Conservation (phyloP, 768 basidiomycete species). For the Lactarius pseudohatsudake region DNA sequence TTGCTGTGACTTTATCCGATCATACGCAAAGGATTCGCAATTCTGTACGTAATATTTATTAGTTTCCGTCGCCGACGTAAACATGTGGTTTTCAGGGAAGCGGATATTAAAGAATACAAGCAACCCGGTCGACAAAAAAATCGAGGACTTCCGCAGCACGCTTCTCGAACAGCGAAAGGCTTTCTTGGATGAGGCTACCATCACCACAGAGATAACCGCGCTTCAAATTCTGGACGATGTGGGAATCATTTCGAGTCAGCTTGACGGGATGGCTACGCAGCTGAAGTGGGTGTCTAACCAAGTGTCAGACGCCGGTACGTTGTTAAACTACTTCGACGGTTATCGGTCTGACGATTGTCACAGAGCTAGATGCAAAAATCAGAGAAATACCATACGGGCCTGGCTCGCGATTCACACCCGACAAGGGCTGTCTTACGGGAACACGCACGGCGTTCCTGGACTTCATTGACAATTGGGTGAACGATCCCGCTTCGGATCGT, state of each 20-base stretch:
- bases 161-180: too few relatives aligned
- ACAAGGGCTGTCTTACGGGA: neutral
- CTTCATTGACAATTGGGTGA: neutral
- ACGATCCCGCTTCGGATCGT: neutral
- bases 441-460: neutral
- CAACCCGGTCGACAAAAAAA: too few relatives aligned
- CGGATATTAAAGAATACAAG: too few relatives aligned
- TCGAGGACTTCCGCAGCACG: too few relatives aligned
- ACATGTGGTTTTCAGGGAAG: too few relatives aligned
- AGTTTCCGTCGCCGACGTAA: too few relatives aligned
- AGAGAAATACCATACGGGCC: neutral
- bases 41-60: too few relatives aligned
- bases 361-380: neutral
- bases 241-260: neutral
- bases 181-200: too few relatives aligned
- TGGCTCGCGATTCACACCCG: neutral
- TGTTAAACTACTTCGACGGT: neutral
- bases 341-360: neutral
- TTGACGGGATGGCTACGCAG: neutral
- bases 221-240: neutral
- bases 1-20: too few relatives aligned
- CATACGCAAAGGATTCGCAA: too few relatives aligned
- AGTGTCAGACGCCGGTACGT: neutral
- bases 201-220: neutral
- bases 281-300: neutral